Evolutionary conservation across 2,329 filamentous ascomycete genomes (phyloP).

Genomic region (Colletotrichum salicis): DNA sequence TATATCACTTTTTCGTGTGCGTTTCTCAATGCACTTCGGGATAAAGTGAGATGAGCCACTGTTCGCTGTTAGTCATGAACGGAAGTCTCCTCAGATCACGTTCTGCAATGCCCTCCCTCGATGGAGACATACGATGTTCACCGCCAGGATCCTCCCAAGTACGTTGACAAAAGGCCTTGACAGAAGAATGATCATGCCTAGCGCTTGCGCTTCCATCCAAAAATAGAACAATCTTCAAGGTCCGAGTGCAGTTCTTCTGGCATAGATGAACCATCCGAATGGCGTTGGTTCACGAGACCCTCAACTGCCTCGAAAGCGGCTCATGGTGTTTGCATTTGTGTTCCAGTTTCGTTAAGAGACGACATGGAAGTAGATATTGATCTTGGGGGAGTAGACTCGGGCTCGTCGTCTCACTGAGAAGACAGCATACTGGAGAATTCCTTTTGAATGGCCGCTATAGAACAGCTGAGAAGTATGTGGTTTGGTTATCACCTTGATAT

Average conservation of each 20-base stretch:
- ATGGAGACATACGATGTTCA: neutral
- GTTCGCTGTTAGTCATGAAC: neutral
- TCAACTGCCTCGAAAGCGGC: neutral
- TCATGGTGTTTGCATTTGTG: neutral
- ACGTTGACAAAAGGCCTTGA: neutral
- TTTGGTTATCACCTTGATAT: too few relatives aligned
- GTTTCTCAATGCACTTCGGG: neutral
- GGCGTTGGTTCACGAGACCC: neutral
- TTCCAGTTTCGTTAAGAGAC: neutral
- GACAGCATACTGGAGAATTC: neutral
- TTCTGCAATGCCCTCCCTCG: neutral
- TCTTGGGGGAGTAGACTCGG: neutral
- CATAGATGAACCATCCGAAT: neutral
- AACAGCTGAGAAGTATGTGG: neutral
- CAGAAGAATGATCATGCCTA: too few relatives aligned
- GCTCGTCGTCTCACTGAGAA: neutral
- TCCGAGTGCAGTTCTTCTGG: neutral
- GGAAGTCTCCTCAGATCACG: neutral
- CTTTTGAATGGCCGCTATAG: fast-evolving
- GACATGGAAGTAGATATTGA: neutral
- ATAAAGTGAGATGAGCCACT: neutral
- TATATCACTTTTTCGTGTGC: neutral
- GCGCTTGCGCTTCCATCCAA: neutral
- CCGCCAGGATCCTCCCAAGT: neutral
- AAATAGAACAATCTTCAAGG: neutral